phyloP scores from a whole-genome alignment of 1,139 yeast species.

The Candida glucosophila region DNA sequence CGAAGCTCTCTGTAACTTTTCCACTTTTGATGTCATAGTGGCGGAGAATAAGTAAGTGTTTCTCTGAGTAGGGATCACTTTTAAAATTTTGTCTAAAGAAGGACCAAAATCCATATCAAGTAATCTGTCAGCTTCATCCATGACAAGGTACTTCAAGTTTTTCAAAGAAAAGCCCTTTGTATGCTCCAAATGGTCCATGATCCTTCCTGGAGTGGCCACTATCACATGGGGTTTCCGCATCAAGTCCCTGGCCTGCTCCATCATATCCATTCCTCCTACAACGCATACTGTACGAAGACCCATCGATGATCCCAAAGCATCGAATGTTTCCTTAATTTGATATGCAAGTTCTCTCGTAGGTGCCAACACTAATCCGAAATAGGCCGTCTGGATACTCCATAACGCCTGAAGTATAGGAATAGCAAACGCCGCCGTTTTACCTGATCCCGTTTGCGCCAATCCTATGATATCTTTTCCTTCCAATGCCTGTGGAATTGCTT shows the following conservation, averaged over 20 bases:
- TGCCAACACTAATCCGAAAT: constrained; percentile 82
- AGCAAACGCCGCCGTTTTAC: constrained; percentile 82
- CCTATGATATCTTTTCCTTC: constrained; percentile 81
- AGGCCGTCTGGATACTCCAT: constrained; percentile 83
- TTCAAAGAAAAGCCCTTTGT: constrained; percentile 87
- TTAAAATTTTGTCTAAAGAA: constrained; percentile 78
- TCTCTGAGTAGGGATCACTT: constrained; percentile 77
- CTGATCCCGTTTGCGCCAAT: constrained; percentile 78
- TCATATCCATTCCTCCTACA: constrained; percentile 98
- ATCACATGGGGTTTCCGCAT: constrained; percentile 90
- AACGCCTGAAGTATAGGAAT: constrained; percentile 85
- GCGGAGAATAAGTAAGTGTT: constrained; percentile 90
- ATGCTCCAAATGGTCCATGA: constrained; percentile 90
- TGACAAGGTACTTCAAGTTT: constrained; percentile 72
- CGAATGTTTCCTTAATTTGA: constrained; percentile 92
- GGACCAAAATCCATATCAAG: constrained; percentile 97
- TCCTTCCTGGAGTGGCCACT: constrained; percentile 76
- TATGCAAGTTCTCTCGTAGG: constrained; percentile 97
- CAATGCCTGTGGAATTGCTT: constrained; percentile 85
- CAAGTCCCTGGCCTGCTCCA: constrained; percentile 92
- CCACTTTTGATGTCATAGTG: constrained; percentile 92
- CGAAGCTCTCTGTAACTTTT: constrained; percentile 89
- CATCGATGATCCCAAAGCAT: constrained; percentile 85
- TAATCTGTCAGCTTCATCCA: constrained; percentile 96
- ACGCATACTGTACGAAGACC: constrained; percentile 81